Evolutionary conservation across 495 filamentous ascomycete genomes (phyloP).

Genomic region (Baudoinia panamericana): DNA sequence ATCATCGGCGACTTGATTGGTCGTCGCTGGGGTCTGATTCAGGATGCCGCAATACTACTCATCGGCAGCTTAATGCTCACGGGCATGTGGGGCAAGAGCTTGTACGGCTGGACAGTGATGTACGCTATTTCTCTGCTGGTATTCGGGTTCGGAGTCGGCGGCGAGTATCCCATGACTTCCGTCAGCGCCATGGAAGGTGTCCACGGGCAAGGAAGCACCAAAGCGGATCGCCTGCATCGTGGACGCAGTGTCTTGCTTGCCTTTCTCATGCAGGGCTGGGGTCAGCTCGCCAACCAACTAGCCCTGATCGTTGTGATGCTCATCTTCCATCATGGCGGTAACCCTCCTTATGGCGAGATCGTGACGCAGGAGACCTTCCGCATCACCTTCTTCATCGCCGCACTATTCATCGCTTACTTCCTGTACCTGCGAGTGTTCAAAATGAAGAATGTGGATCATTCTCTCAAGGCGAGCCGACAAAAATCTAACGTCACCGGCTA

Average conservation of each 20-base stretch:
- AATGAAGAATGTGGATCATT: slow-evolving; percentile 63
- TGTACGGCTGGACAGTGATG: slow-evolving; percentile 81
- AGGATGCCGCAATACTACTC: slow-evolving; percentile 83
- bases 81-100: slow-evolving; percentile 64
- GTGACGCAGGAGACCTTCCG: slow-evolving; percentile 74
- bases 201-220: slow-evolving; percentile 73
- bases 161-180: slow-evolving; percentile 88
- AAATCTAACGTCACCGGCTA: slow-evolving; percentile 76
- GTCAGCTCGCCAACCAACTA: slow-evolving; percentile 79
- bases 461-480: slow-evolving; percentile 62
- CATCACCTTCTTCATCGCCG: slow-evolving; percentile 68
- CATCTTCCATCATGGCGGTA: slow-evolving; percentile 60
- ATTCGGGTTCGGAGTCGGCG: slow-evolving; percentile 80
- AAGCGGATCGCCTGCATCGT: slow-evolving; percentile 79
- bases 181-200: slow-evolving; percentile 87
- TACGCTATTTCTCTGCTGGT: slow-evolving; percentile 82
- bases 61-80: slow-evolving; percentile 74
- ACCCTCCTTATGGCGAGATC: slow-evolving; percentile 55
- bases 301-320: slow-evolving; percentile 67
- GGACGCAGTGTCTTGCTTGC: slow-evolving; percentile 81
- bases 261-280: slow-evolving; percentile 95
- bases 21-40: slow-evolving; percentile 79
- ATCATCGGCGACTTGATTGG: slow-evolving; percentile 40
- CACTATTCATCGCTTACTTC: slow-evolving; percentile 77
- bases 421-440: slow-evolving; percentile 79